Conservation (phyloP, 306 rosid species). For the Senna tora region DNA sequence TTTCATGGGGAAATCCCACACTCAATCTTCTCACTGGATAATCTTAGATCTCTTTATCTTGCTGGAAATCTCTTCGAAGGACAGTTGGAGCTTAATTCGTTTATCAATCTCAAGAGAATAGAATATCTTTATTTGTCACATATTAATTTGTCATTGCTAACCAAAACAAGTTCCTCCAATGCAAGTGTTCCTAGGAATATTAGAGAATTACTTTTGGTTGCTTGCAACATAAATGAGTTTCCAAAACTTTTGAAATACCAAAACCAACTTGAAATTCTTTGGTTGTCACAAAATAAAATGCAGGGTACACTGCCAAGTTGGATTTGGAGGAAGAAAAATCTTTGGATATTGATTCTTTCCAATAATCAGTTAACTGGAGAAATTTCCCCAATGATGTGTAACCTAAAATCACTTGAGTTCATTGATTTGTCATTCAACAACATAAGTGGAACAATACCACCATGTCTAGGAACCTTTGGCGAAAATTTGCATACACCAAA, state of each 20-base stretch:
- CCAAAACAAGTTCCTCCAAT: background rate
- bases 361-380: slow-evolving; percentile 16
- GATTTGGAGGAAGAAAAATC: slow-evolving; percentile 8
- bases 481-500: background rate
- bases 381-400: slow-evolving; percentile 35
- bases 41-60: too few species aligned
- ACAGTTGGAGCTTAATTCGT: too few species aligned
- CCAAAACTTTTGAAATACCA: background rate
- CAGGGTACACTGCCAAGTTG: slow-evolving; percentile 17
- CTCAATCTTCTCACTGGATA: too few species aligned
- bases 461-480: slow-evolving; percentile 35
- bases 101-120: too few species aligned
- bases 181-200: background rate
- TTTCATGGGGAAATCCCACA: too few species aligned
- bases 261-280: background rate
- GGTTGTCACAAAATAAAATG: background rate
- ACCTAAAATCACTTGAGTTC: slow-evolving; percentile 5
- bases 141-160: background rate
- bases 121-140: background rate
- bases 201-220: background rate
- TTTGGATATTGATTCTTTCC: background rate
- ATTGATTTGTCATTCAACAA: slow-evolving; percentile 37
- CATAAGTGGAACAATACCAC: slow-evolving; percentile 20
- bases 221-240: slow-evolving; percentile 27
- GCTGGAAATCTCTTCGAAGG: too few species aligned